Evolutionary conservation across 306 rosid species (phyloP), one percentile per base, ranked within the genome.

Genomic region (Prinsepia uniflora): DNA sequence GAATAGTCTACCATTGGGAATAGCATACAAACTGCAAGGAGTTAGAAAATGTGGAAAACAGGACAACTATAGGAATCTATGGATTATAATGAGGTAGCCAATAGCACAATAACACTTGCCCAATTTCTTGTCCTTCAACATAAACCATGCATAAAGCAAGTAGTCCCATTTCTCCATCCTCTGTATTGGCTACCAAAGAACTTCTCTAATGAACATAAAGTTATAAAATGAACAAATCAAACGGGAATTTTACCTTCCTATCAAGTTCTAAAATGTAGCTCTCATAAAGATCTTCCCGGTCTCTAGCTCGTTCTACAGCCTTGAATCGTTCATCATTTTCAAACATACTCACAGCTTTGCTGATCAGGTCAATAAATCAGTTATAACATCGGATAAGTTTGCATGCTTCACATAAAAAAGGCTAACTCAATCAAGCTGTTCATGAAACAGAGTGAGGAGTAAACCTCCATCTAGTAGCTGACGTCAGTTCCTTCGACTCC

Each of bases 201-300:
- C 9, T 65, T 44, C 46, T 6, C 6, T 15, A 15, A 8, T 7
- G 22, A 52, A n/a, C 3, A 17, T 18, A 59, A 24, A 40, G 44
- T 56, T 53, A 50, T 14, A 49, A 34, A 8, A 46, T n/a, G 62
- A 57, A 43, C 53, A 72, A 39, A 71, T 34, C 7, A 62, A 61
- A 65, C 13, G 73, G 68, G 60, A 17, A 63, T 42, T 72, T 81
- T 84, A 89, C 99, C 97, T 91, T 95, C 83, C 96, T 86, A 86
- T 86, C 96, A 59, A 95, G 96, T 82, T 95, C 99, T 76, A 91
- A 96, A 85, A 89, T 83, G 90, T 91, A 91, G 87, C 96, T 89
- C 81, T 95, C 99, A 70, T 80, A 95, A 74, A 95, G 92, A 86
- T 95, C 99, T 86, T 91, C 97, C 55, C 88, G 84, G 53, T 95